These are phyloP conservation scores for Volvox carteri DNA, from an alignment of 163 green algal genomes.

Conservation along the genomic window DNA sequence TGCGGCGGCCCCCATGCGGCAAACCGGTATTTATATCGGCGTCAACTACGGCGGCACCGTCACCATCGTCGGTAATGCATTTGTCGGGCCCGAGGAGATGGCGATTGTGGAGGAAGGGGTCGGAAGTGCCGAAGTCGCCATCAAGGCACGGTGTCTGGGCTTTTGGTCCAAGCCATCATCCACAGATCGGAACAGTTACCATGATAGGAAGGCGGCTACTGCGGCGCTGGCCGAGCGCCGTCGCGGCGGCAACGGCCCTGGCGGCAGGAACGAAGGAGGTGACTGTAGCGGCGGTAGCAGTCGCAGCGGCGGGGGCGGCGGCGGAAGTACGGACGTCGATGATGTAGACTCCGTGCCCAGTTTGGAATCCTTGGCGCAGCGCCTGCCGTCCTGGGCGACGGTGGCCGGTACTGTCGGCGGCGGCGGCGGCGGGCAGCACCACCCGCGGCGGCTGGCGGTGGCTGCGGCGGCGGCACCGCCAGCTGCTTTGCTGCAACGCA, in stretches of 20 bases:
- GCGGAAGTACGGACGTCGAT: background rate
- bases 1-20: background rate
- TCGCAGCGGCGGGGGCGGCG: background rate
- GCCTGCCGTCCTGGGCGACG: slow-evolving; percentile 4
- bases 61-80: slow-evolving; percentile 47
- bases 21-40: slow-evolving; percentile 44
- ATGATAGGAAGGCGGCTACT: background rate
- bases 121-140: too few species aligned
- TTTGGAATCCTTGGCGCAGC: slow-evolving; percentile 19
- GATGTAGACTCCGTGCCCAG: background rate
- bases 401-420: background rate
- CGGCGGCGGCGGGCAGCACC: background rate
- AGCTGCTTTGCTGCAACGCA: slow-evolving; percentile 21
- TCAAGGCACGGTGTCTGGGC: background rate
- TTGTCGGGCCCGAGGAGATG: slow-evolving; percentile 26
- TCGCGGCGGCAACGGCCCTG: background rate
- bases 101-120: slow-evolving; percentile 31
- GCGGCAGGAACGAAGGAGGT: background rate
- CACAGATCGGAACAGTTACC: slow-evolving; percentile 10
- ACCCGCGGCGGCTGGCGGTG: background rate
- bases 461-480: background rate
- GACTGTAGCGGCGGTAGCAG: background rate
- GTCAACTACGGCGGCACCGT: slow-evolving; percentile 56
- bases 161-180: slow-evolving; percentile 30
- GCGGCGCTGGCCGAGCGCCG: background rate